Base-by-base conservation (phyloP, 805 yeast species). In the Pichia gijzeniarum region DNA sequence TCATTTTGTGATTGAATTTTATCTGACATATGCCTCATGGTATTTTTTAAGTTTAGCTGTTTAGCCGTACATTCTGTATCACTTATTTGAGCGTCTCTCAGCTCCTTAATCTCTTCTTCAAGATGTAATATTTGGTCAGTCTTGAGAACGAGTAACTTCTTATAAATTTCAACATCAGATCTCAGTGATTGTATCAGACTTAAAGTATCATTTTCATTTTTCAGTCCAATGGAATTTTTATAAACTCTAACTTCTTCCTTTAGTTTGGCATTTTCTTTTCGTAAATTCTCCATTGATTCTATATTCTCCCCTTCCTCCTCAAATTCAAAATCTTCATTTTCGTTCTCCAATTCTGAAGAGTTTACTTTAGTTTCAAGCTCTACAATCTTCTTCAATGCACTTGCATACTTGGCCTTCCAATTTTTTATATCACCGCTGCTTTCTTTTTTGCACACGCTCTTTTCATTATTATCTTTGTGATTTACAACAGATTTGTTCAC, bases 111-210 rank as follows among this genome's bases (percentile, higher is more conserved):
- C 19, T 34, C 32, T 3, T 37, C 35, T 17, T 46, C 48, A 33
- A 46, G 6, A n/a, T 46, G 36, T 16, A 46, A 17, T 7, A 46
- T 41, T 27, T 34, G 32, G 28, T 46, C 48, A 3, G 48, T 46
- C 20, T 46, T 46, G 3, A 39, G 19, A 19, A 46, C 43, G n/a
- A 46, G 28, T 14, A 46, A 18, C 25, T 46, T 46, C 28, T 42
- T 42, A 17, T 28, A 38, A 10, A 46, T 34, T n/a, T 33, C 43
- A 30, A 34, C n/a, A 20, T 46, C 48, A 4, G 48, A 16, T 20
- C 41, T 33, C 4, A 41, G 34, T 10, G 39, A 41, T 34, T 38
- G 35, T 5, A 38, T 30, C 6, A 32, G 9, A 4, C 7, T 28
- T 12, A 25, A 6, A 25, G 10, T 25, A 4, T 5, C 18, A 31